Base-by-base conservation (phyloP, 768 basidiomycete genomes). In the Cystofilobasidium ferigula region DNA sequence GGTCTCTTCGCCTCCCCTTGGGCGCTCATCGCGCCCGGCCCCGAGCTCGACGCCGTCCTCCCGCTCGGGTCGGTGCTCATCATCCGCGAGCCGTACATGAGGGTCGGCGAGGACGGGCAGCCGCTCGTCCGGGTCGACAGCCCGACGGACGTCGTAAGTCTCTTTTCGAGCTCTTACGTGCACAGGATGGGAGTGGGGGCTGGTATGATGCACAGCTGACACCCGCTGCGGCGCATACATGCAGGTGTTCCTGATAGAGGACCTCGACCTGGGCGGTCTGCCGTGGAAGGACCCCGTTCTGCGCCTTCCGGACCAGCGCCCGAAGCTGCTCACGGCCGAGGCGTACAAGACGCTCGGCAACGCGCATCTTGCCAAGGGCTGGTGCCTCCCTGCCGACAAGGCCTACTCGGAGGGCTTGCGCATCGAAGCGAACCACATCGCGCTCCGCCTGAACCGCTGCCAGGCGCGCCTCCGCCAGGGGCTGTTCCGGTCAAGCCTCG, bases 31-130 rank as follows among this genome's bases (percentile, higher is more conserved):
- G 9, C 57, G 12, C 34, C 57, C 22, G 57, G 57, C 22, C 34
- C 57, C 12, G 57, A 58, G n/a, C 57, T 58, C 57, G 57, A 58
- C 32, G 40, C 40, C n/a, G n/a, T 28, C 40, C 18, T 58, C 32
- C 57, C 57, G 22, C 57, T 58, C 35, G 57, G 57, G 1, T 58
- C 57, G n/a, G 22, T 28, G 2, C 16, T 58, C n/a, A 40, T 45
- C 40, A 24, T 60, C 38, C 58, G 58, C 18, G 58, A 60, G 58
- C 58, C 58, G 24, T 60, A 28, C 40, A 28, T 42, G n/a, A 22
- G 43, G 43, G 8, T 34, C 18, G 38, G 20, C 40, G 10, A 24
- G 18, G 58, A 6, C 4, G 58, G 58, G 6, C 18, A 18, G 22
- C 24, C 58, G 12, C 8, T 45, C 16, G 38, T 42, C 6, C 34